Conservation (phyloP, 805 yeast species). For the Yarrowia sp. region DNA sequence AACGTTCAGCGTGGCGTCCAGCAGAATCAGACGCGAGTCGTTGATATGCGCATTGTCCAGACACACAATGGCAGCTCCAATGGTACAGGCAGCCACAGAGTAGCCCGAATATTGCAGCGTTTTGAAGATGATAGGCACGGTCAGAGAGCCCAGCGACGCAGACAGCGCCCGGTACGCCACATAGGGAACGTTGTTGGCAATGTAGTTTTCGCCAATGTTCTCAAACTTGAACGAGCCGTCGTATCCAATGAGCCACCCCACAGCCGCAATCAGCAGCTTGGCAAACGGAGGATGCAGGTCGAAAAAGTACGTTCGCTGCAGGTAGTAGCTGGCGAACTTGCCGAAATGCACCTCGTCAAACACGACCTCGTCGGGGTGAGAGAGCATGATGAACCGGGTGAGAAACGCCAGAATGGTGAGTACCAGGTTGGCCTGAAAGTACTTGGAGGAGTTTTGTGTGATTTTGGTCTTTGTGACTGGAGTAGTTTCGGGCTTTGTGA, state of each 20-base stretch:
- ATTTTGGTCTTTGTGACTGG: neutral
- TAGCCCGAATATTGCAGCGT: slow-evolving; percentile 87
- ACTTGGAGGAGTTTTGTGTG: neutral
- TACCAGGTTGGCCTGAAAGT: slow-evolving; percentile 28
- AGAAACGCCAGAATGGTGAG: slow-evolving; percentile 74
- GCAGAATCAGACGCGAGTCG: slow-evolving; percentile 86
- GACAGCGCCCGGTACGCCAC: slow-evolving; percentile 79
- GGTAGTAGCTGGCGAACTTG: slow-evolving; percentile 60
- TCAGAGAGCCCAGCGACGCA: slow-evolving; percentile 80
- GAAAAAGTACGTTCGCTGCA: slow-evolving; percentile 89
- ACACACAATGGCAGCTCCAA: slow-evolving; percentile 76
- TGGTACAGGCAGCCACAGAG: slow-evolving; percentile 76
- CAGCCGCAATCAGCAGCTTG: slow-evolving; percentile 85
- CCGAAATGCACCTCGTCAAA: slow-evolving; percentile 64
- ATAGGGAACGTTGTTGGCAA: slow-evolving; percentile 81
- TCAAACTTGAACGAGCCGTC: slow-evolving; percentile 93
- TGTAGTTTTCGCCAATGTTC: slow-evolving; percentile 82
- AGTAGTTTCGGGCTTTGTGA: neutral
- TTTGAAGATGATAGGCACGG: slow-evolving; percentile 82
- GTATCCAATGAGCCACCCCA: slow-evolving; percentile 88
- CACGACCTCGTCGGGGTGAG: slow-evolving; percentile 75
- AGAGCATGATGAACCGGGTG: slow-evolving; percentile 77
- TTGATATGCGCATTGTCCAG: slow-evolving; percentile 90
- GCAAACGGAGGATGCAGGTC: slow-evolving; percentile 99
- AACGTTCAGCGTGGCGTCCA: slow-evolving; percentile 87